Conservation (phyloP, 345 rosid species). For the Gossypium raimondii region DNA sequence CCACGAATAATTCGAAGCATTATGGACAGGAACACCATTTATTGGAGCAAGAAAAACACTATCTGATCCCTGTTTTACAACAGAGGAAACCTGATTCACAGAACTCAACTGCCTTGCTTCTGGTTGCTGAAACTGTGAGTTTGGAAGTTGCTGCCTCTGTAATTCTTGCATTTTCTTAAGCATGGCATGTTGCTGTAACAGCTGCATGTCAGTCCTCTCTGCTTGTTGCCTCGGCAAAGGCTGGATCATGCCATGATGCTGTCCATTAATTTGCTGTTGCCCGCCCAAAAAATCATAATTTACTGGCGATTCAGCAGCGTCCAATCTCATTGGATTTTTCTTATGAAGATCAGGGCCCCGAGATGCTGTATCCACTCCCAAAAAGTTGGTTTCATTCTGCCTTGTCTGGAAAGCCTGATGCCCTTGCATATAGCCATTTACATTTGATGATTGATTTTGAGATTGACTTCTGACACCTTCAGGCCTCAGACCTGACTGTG, state of each 20-base stretch:
- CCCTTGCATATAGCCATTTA: conserved; percentile 69
- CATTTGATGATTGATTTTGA: conserved; percentile 47
- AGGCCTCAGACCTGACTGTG: conserved; percentile 45
- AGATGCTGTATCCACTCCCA: conserved; percentile 55
- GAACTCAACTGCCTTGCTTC: conserved; percentile 50
- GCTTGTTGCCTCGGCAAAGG: conserved; percentile 65
- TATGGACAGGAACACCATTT: conserved; percentile 61
- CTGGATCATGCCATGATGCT: conserved; percentile 55
- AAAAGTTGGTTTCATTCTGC: conserved; percentile 53
- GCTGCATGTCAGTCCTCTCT: conserved; percentile 67
- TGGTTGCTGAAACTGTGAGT: conserved; percentile 47
- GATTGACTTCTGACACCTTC: conserved; percentile 51
- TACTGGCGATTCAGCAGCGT: conserved; percentile 59
- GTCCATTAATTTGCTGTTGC: conserved; percentile 61
- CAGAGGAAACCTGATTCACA: conserved; percentile 41
- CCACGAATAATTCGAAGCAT: conserved; percentile 53
- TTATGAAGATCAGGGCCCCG: conserved; percentile 49
- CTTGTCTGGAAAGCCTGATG: conserved; percentile 42
- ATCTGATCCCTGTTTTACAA: conserved; percentile 38
- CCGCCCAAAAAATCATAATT: conserved; percentile 64
- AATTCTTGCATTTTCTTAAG: conserved; percentile 70
- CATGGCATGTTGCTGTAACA: conserved; percentile 69
- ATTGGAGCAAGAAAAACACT: conserved; percentile 44
- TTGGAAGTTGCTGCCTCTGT: conserved; percentile 65
- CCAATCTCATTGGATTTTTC: conserved; percentile 40